Evolutionary conservation across 2,329 filamentous ascomycete genomes (phyloP).

Genomic region (Cadophora sp.): DNA sequence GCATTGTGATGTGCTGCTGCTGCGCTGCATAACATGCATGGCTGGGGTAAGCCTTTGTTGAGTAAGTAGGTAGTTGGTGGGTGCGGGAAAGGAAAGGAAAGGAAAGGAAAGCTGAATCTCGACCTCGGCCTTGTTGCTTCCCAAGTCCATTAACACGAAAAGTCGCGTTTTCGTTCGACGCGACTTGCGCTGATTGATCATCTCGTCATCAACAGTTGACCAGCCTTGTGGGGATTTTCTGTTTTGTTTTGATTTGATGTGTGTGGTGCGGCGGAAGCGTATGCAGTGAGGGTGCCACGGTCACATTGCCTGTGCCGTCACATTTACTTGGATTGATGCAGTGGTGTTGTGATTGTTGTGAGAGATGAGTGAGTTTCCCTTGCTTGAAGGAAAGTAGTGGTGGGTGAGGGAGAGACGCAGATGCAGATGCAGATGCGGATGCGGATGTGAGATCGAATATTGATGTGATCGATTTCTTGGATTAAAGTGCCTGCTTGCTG

Average conservation of each 20-base stretch:
- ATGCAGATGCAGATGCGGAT: background rate
- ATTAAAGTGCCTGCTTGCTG: background rate
- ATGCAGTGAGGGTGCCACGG: slow-evolving; percentile 13
- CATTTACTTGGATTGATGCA: background rate
- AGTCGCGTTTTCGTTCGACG: background rate
- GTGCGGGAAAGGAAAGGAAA: too few relatives aligned
- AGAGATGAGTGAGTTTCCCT: background rate
- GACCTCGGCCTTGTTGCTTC: slow-evolving; percentile 7
- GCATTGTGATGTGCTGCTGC: too few relatives aligned
- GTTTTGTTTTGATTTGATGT: background rate
- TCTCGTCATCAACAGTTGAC: background rate
- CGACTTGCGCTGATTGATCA: slow-evolving; percentile 2
- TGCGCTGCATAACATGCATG: too few relatives aligned
- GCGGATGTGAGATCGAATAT: background rate
- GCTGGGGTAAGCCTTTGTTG: too few relatives aligned
- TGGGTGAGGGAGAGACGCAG: too few relatives aligned
- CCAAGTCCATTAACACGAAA: background rate
- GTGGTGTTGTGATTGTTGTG: background rate
- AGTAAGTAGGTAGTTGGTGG: too few relatives aligned
- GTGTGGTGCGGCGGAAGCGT: too few relatives aligned
- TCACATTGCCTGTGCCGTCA: background rate
- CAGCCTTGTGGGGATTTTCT: background rate
- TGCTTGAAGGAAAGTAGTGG: background rate
- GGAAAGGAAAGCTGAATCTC: too few relatives aligned
- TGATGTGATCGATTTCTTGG: background rate